Conservation (phyloP, 164 flowering plant genomes). For the Berberis thunbergii region DNA sequence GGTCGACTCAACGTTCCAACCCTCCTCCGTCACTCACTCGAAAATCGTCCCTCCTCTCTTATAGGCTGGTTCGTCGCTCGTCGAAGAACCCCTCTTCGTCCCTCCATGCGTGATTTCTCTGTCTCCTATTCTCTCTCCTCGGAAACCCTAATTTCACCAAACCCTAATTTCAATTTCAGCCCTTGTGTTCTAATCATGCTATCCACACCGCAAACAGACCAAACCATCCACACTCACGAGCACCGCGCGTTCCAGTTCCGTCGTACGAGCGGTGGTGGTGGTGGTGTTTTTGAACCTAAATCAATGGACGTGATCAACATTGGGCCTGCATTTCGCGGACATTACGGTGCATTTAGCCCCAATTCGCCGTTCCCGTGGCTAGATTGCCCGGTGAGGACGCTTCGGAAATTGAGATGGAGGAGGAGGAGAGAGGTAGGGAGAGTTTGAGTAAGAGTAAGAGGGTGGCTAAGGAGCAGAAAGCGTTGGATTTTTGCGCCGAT, state of each 20-base stretch:
- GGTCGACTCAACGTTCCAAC: constrained; percentile 29
- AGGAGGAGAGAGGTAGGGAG: constrained; percentile 19
- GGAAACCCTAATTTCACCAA: constrained; percentile 10
- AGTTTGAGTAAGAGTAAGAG: constrained; percentile 24
- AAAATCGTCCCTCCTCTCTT: constrained; percentile 13
- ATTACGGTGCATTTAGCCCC: constrained; percentile 61
- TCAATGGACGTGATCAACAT: constrained; percentile 57
- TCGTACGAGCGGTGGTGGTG: neutral
- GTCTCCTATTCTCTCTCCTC: constrained; percentile 39
- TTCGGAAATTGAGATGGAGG: constrained; percentile 24
- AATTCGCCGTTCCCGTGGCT: constrained; percentile 53
- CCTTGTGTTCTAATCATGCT: constrained; percentile 53
- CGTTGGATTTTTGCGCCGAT: constrained; percentile 41
- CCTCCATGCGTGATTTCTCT: constrained; percentile 57
- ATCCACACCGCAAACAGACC: constrained; percentile 43
- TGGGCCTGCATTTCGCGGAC: constrained; percentile 77
- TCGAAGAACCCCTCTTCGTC: constrained; percentile 55
- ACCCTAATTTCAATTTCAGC: constrained; percentile 6
- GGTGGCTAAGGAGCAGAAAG: constrained; percentile 33
- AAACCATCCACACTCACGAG: constrained; percentile 71
- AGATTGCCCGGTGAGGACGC: constrained; percentile 24
- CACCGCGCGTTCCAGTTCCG: constrained; percentile 61
- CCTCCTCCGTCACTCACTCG: constrained; percentile 11
- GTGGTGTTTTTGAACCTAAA: constrained; percentile 32
- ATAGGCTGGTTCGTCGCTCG: constrained; percentile 82